A percentile compares a stretch with the other conserved stretches of the same genome.
These are phyloP conservation scores for Secale cereale DNA, from an alignment of 176 grass and related monocot species.

Conservation along the genomic window DNA sequence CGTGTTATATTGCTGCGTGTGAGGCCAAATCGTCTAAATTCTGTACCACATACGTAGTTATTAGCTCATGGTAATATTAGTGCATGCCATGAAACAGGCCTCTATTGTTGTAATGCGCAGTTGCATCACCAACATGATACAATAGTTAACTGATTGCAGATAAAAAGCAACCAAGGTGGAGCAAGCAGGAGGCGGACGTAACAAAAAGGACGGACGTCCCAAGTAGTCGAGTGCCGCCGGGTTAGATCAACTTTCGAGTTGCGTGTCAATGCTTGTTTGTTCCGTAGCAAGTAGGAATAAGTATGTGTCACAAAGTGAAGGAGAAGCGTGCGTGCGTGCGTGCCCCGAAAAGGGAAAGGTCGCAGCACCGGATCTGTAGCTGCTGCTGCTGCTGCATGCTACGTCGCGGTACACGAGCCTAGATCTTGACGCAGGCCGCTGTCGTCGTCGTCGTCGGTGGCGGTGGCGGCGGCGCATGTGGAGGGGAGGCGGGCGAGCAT, in stretches of 20 bases:
- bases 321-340: not conserved
- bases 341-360: not conserved
- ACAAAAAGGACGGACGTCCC: slow-evolving; percentile 1
- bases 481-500: slow-evolving; percentile 39
- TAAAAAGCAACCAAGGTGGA: not conserved
- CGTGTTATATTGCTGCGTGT: not conserved
- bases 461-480: slow-evolving; percentile 23
- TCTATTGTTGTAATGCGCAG: not conserved
- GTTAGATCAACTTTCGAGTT: not conserved
- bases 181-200: not conserved
- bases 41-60: not conserved
- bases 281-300: not conserved
- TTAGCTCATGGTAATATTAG: not conserved
- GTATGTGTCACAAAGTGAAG: not conserved
- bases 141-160: not conserved
- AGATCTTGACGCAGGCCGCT: not conserved
- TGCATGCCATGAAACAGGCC: not conserved
- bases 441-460: not conserved
- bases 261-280: not conserved
- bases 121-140: not conserved
- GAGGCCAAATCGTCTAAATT: not conserved
- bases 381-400: not conserved
- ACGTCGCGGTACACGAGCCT: not conserved
- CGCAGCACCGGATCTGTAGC: not conserved
- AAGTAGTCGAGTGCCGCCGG: not conserved